Evolutionary conservation across 2,329 filamentous ascomycete genomes (phyloP).

Genomic region (Ceratocystis ficicola): DNA sequence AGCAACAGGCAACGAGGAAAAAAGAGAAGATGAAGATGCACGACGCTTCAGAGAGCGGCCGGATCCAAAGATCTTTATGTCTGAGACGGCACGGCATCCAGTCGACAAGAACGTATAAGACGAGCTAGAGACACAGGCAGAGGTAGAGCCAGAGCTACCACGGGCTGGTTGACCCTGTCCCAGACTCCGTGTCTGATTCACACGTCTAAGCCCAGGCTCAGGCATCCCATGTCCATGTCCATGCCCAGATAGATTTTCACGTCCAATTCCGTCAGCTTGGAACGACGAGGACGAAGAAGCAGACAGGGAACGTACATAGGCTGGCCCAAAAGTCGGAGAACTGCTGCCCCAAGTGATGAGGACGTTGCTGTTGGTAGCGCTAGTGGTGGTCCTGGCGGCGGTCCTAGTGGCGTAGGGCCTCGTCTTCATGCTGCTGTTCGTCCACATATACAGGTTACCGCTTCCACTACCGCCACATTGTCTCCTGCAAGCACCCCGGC

Average conservation of each 20-base stretch:
- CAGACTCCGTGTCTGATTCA: slow-evolving; percentile 16
- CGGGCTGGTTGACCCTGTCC: slow-evolving; percentile 17
- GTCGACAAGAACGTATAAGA: slow-evolving; percentile 13
- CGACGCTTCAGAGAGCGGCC: not conserved
- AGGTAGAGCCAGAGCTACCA: not conserved
- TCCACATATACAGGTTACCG: not conserved
- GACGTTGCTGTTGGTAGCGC: not conserved
- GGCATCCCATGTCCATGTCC: slow-evolving; percentile 11
- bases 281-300: not conserved
- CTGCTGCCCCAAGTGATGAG: not conserved
- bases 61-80: slow-evolving; percentile 22
- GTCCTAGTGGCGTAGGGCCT: slow-evolving; percentile 1
- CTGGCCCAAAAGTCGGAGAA: slow-evolving; percentile 6
- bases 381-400: too few relatives aligned
- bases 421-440: not conserved
- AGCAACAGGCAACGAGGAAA: not conserved
- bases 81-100: slow-evolving; percentile 16
- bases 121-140: slow-evolving; percentile 3
- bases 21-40: slow-evolving; percentile 13
- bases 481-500: slow-evolving; percentile 19
- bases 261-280: slow-evolving; percentile 4
- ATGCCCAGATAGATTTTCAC: slow-evolving; percentile 11
- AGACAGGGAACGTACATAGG: not conserved
- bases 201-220: slow-evolving; percentile 1
- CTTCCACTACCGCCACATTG: slow-evolving; percentile 21